A percentile compares a stretch with the other conserved stretches of the same genome.
These are phyloP conservation scores for Xylaria sp. DNA, from an alignment of 2,329 filamentous ascomycete species.

Conservation along the genomic window DNA sequence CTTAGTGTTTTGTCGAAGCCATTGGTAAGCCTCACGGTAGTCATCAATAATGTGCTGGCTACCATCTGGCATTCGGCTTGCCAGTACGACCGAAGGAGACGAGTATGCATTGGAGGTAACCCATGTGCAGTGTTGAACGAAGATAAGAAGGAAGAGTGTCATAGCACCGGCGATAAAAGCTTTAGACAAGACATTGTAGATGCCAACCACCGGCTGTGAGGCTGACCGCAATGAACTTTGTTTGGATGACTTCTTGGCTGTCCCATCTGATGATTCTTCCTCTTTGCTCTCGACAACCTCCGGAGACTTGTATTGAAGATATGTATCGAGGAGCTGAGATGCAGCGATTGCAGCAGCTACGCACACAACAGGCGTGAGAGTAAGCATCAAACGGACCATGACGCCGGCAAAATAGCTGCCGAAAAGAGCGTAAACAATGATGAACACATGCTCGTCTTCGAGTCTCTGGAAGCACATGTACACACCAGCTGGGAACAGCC, in stretches of 20 bases:
- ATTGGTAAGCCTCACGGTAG: constrained; percentile 99
- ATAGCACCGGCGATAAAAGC: constrained; percentile 73
- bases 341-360: constrained; percentile 88
- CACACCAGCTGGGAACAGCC: constrained; percentile 97
- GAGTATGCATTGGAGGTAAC: constrained; percentile 99
- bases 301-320: constrained; percentile 72
- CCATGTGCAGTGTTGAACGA: constrained; percentile 98
- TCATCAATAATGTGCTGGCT: constrained; percentile 99
- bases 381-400: constrained; percentile 99
- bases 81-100: constrained; percentile 94
- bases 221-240: constrained; percentile 70
- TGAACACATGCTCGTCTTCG: constrained; percentile 94
- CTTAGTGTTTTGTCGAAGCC: constrained; percentile 95
- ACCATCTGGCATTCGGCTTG: constrained; percentile 89
- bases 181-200: constrained; percentile 84
- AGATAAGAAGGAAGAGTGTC: constrained; percentile 83
- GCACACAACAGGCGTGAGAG: constrained; percentile 93
- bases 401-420: constrained; percentile 98
- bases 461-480: constrained; percentile 97
- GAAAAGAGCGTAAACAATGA: constrained; percentile 96
- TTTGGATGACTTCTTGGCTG: constrained; percentile 62
- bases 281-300: constrained; percentile 52
- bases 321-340: constrained; percentile 88
- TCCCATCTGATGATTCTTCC: constrained; percentile 55
- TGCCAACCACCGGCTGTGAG: constrained; percentile 76